Evolutionary conservation across 306 rosid genomes (phyloP).

Genomic region (Cercis canadensis): DNA sequence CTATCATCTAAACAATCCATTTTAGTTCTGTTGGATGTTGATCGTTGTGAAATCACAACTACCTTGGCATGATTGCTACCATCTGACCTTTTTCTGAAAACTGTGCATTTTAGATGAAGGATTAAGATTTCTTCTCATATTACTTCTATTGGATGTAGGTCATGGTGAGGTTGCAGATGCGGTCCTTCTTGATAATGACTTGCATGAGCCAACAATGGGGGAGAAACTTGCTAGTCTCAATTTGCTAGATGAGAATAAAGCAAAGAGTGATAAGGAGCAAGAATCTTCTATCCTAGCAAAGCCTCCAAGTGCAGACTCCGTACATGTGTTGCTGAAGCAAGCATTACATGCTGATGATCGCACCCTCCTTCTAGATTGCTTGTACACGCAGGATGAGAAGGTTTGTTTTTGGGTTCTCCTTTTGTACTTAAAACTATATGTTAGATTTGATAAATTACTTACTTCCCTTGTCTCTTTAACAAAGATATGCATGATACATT

Average conservation of each 20-base stretch:
- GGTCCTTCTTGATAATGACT: conserved; percentile 55
- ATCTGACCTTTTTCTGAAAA: too few species aligned
- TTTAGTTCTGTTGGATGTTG: background rate
- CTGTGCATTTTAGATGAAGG: conserved; percentile 6
- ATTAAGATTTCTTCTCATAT: conserved; percentile 5
- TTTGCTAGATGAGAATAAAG: conserved; percentile 49
- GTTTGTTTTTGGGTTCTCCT: conserved; percentile 37
- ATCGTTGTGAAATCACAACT: background rate
- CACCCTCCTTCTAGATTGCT: conserved; percentile 68
- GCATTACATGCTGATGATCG: conserved; percentile 86
- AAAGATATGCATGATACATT: conserved; percentile 2
- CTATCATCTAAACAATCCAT: background rate
- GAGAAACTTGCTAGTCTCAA: conserved; percentile 74
- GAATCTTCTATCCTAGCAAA: conserved; percentile 46
- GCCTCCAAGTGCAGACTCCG: conserved; percentile 86
- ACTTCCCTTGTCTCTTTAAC: background rate
- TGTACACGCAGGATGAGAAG: conserved; percentile 81
- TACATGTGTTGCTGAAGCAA: conserved; percentile 80
- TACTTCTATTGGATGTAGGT: conserved; percentile 30
- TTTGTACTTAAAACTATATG: background rate
- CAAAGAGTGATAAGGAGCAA: conserved; percentile 39
- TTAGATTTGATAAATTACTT: background rate
- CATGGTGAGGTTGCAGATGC: conserved; percentile 55
- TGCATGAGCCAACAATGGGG: conserved; percentile 79
- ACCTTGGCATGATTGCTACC: background rate